Evolutionary conservation across 2,329 filamentous ascomycete species (phyloP), one percentile per base, ranked within the genome.

Genomic region (Phoma sp.): DNA sequence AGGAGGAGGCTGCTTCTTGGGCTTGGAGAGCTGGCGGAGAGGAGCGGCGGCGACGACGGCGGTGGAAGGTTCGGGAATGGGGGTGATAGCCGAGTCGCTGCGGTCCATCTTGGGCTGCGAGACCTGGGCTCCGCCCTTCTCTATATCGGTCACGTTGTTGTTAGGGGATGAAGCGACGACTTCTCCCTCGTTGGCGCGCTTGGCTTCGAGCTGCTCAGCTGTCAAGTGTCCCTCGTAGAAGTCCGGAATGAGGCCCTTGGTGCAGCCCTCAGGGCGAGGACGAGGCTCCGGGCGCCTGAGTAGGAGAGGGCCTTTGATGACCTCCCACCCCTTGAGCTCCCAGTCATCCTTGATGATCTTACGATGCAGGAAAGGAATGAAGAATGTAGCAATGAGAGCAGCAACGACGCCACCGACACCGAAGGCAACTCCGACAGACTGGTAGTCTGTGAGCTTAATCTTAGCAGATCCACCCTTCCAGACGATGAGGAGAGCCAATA

Each of bases 291-390:
- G 70, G 22, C 74, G 77, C 42, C 63, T 67, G 44, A 83, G 78
- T 4, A 86, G 78, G 0, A 85, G 68, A 24, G 82, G 83, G 0
- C 84, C 85, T 13, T 79, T 69, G 55, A 79, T 61, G 51, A 86
- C 75, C 56, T 86, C 78, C 68, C 78, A 86, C 70, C 78, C 72
- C 58, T 80, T 80, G 55, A 89, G 74, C 64, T 83, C 73, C 82
- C 84, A 82, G 74, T 89, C 85, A 59, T 87, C 79, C 72, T 80
- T 74, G 71, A 88, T 73, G 61, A 89, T 77, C 39, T 82, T 77
- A 51, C 82, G 79, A 69, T 86, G 81, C 53, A 87, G 66, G 76
- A 81, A 87, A 2, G 85, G 84, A 14, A 86, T 77, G 55, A 87
- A 79, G 71, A 85, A 85, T 55, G 82, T 52, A 49, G 67, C 68